Percentiles rank a stretch among this genome's conserved stretches.
Conservation (phyloP, 139 green algal species). For the Closterium sp. region DNA sequence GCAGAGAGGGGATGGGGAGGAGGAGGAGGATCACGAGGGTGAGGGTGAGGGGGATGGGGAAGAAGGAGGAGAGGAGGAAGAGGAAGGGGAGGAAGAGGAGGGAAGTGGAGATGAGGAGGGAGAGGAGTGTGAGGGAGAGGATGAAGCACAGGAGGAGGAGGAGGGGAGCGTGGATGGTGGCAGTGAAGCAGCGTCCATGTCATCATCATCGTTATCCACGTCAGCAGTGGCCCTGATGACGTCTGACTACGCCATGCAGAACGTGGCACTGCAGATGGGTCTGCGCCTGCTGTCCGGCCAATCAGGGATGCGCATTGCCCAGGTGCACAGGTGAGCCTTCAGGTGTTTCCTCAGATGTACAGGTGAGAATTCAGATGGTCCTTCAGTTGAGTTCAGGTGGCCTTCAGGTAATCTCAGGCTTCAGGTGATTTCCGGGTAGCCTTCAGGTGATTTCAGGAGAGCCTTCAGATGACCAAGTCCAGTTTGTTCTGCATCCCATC, state of each 20-base stretch:
- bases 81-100: constrained; percentile 24
- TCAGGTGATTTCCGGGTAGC: not conserved
- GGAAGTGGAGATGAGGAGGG: not conserved
- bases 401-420: not conserved
- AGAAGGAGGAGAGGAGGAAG: constrained; percentile 7
- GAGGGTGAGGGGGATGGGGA: not conserved
- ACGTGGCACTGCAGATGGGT: constrained; percentile 79
- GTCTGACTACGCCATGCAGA: constrained; percentile 96
- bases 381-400: constrained; percentile 36
- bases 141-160: not conserved
- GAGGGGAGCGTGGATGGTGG: not conserved
- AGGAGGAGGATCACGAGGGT: constrained; percentile 3
- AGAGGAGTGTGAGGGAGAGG: constrained; percentile 2
- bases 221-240: constrained; percentile 71
- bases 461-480: not conserved
- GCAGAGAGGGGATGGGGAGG: not conserved
- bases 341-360: not conserved
- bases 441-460: not conserved
- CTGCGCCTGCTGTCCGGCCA: constrained; percentile 65
- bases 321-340: constrained; percentile 54
- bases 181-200: constrained; percentile 7
- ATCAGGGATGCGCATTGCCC: constrained; percentile 68
- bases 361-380: constrained; percentile 40
- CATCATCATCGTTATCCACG: constrained; percentile 1
- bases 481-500: not conserved